Evolutionary conservation across 2,329 filamentous ascomycete species (phyloP), one percentile per base, ranked within the genome.

Genomic region (Pyricularia sp.): DNA sequence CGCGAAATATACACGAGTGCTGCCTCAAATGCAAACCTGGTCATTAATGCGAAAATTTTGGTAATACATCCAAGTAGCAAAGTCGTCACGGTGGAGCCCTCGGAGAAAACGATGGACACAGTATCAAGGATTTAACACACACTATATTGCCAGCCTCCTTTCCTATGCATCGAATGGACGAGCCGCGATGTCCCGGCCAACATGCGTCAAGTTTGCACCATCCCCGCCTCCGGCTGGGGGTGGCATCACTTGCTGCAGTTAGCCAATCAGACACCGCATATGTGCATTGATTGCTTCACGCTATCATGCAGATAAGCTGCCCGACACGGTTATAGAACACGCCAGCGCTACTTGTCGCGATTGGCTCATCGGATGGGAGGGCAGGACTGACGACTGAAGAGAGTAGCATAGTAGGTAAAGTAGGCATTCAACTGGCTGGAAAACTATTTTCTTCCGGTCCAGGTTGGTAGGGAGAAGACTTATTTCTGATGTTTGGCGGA

Each of bases 241-340:
- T 28, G 58, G 58, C n/a, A 61, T 61, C n/a, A n/a, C 58, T 61
- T 10, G 23, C 23, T 26, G 4, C 58, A 61, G 1, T 61, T 17
- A 17, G 3, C 58, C 58, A 61, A 61, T 61, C 58, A 61, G n/a
- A n/a, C 9, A 4, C 58, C 25, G 23, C 4, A 12, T 61, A 28
- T 14, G n/a, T 61, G 58, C 58, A 61, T 61, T 61, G 23, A 61
- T 61, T 61, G 58, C 58, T 61, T 61, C 58, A 61, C 58, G 58
- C 58, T 61, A 61, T 61, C 55, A 61, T 61, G 58, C 58, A 61
- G 58, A 61, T 61, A 61, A 61, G 58, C 58, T 61, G 58, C 58
- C 58, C 58, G 58, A 12, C 58, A 61, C 58, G 58, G 10, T 28
- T 28, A 28, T 26, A 26, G 9, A 25, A 12, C 14, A 61, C 58